Evolutionary conservation across 1,284 basidiomycete species (phyloP), one percentile per base, ranked within the genome.

Genomic region (Pseudozyma sp.): DNA sequence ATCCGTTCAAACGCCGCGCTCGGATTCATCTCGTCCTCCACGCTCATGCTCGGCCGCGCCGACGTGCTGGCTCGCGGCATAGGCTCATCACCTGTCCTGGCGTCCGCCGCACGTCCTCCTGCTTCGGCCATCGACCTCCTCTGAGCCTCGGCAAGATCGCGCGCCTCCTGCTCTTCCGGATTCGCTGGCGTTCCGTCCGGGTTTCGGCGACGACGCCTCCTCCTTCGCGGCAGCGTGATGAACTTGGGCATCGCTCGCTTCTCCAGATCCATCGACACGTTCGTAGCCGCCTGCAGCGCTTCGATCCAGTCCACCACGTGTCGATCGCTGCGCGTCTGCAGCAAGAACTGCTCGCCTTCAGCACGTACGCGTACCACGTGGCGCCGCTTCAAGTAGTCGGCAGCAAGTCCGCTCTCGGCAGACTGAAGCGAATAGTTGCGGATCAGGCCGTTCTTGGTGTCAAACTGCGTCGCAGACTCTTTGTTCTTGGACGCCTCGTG

Each of bases 301-400:
- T 99, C 96, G 78, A 99, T 96, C 94, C 95, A 96, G 75, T 93
- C 90, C 46, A 99, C 93, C 9, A 97, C 94, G 47, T 90, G 90
- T 39, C 90, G 88, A 47, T 95, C 91, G 83, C 93, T 92, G 55
- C 89, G 90, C 3, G 93, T 93, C 86, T 99, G 97, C 70, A 99
- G 83, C 82, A 99, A 87, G 85, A 99, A 99, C 86, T 99, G 96
- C 87, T 99, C 93, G 13, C 95, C 95, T 84, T 96, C 94, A 77
- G 94, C 88, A 60, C 97, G 87, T 35, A 98, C 90, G 30, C 96
- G 88, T n/a, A 99, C 94, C 40, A 98, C 94, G 85, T 98, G 93
- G 86, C 90, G 92, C 69, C 94, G 88, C 88, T 99, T 99, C 78
- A 90, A 72, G 85, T 99, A 99, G 85, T 99, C 96, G 55, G 93